These are phyloP conservation scores for Aethionema arabicum DNA, from an alignment of 345 rosid genomes.

Conservation along the genomic window DNA sequence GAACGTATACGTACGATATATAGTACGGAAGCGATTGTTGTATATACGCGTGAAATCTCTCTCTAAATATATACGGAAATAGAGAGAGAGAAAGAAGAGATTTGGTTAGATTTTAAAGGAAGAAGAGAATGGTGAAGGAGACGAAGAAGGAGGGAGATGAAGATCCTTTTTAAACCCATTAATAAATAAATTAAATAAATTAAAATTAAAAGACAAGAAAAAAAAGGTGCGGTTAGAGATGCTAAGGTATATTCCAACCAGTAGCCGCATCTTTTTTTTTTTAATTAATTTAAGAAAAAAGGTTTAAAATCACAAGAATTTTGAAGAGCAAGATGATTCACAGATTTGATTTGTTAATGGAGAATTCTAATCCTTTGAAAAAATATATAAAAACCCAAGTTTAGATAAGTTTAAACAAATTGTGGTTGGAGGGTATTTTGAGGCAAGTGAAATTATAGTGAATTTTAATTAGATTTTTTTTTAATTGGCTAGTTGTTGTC, in stretches of 20 bases:
- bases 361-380: too few relatives aligned
- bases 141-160: conserved; percentile 28
- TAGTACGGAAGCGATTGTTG: background rate
- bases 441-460: too few relatives aligned
- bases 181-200: background rate
- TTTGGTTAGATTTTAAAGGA: background rate
- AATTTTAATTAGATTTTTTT: too few relatives aligned
- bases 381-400: too few relatives aligned
- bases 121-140: conserved; percentile 12
- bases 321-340: background rate
- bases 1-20: too few relatives aligned
- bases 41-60: conserved; percentile 8
- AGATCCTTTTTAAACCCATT: conserved; percentile 32
- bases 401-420: too few relatives aligned
- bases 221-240: conserved; percentile 38
- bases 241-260: conserved; percentile 40
- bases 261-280: conserved; percentile 37
- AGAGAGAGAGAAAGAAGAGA: conserved; percentile 9
- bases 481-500: too few relatives aligned
- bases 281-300: background rate
- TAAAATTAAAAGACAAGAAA: background rate
- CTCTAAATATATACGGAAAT: background rate
- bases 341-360: conserved; percentile 23
- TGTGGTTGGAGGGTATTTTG: too few relatives aligned
- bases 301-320: conserved; percentile 20